These are phyloP conservation scores for Rhizopus delemar DNA, from an alignment of 371 early-diverging fungal genomes.

Conservation along the genomic window DNA sequence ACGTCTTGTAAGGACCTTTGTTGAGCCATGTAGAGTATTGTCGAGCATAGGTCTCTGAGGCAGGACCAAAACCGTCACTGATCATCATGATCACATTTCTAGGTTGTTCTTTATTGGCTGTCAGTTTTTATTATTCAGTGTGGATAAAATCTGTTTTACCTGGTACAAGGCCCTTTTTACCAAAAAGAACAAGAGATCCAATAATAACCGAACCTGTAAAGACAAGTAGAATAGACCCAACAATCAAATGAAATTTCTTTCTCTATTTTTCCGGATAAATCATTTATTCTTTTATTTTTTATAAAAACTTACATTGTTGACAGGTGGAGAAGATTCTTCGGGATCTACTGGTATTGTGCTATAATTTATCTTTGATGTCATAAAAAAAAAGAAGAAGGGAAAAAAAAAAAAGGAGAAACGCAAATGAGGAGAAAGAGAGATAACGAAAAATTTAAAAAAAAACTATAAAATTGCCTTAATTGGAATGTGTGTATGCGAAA, in stretches of 20 bases:
- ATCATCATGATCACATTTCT: conserved; percentile 89
- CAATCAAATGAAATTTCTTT: conserved; percentile 17
- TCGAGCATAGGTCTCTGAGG: conserved; percentile 88
- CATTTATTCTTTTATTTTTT: not conserved
- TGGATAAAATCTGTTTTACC: conserved; percentile 9
- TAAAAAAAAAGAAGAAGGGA: not conserved
- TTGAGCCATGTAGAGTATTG: conserved; percentile 69
- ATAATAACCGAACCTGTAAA: conserved; percentile 17
- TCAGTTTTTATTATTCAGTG: not conserved
- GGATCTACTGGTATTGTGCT: conserved; percentile 2
- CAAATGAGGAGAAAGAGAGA: too few relatives aligned
- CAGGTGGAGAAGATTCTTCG: not conserved
- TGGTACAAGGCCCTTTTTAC: conserved; percentile 10
- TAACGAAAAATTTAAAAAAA: too few relatives aligned
- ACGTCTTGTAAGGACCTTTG: conserved; percentile 31
- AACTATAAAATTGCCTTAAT: too few relatives aligned
- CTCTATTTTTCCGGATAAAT: conserved; percentile 2
- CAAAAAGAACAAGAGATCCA: conserved; percentile 13
- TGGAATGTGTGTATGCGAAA: too few relatives aligned
- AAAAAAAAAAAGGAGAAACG: too few relatives aligned
- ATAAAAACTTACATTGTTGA: conserved; percentile 14
- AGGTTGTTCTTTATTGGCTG: not conserved
- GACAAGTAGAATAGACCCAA: conserved; percentile 20
- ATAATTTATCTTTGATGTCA: not conserved
- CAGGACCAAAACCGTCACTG: conserved; percentile 92